Evolutionary conservation across 805 yeast genomes (phyloP), one percentile per base, ranked within the genome.

Genomic region (Yueomyces sp.): DNA sequence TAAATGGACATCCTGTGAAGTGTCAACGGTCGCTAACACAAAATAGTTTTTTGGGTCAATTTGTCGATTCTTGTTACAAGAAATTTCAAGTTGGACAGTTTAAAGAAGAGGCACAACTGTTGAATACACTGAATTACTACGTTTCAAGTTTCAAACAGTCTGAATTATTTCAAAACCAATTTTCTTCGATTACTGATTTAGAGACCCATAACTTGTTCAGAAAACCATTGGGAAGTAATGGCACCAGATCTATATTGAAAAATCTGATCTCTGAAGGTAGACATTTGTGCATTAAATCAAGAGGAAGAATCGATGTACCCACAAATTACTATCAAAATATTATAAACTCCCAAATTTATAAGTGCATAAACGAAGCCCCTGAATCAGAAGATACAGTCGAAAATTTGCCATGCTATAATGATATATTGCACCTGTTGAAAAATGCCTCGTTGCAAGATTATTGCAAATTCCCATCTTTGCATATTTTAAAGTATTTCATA

Each of bases 391-490:
- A 19, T 19, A 19, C 19, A 19, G 19, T 19, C 19, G 19, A 19
- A 19, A 19, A 19, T 19, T 19, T 19, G 19, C 19, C 19, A 19
- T 19, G 19, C 19, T 19, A 19, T 19, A 19, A 19, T 19, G 19
- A 19, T 19, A 19, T 19, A 19, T 19, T 19, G 19, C 19, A 19
- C 19, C 19, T 19, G 19, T 26, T 47, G 4, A 37, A 47, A 26
- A 37, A 43, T 12, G 30, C 47, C 5, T 46, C 59, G 3, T 44
- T 55, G 5, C 45, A 52, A 29, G 59, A 55, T 45, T 38, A 47
- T 3, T 50, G 60, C 3, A 51, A 44, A 19, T 56, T 59, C 26
- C 63, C 64, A 4, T 46, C 52, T 4, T 47, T 55, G 4, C 53
- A 55, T 40, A 45, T 58, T 3, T 44, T 58, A 28, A 43, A 47